A percentile compares a stretch with the other conserved stretches of the same genome.
Evolutionary conservation across 2,329 filamentous ascomycete genomes (phyloP).

Genomic region (Hypocreales sp.): DNA sequence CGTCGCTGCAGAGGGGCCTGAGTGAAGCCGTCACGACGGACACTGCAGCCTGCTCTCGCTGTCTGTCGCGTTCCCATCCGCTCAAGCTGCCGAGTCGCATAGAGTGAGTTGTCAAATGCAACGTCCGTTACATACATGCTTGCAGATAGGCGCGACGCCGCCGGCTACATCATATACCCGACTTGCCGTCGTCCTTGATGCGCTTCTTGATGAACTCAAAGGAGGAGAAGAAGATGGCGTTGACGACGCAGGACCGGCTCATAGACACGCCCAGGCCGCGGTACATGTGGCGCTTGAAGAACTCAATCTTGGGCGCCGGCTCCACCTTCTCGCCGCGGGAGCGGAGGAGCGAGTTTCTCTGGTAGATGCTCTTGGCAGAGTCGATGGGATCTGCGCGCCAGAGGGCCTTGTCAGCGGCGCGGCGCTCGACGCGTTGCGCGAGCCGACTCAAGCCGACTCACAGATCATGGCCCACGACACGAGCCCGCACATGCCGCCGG

Average conservation of each 20-base stretch:
- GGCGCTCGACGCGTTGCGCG: neutral
- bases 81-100: too few species aligned
- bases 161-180: too few species aligned
- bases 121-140: too few species aligned
- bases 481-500: constrained; percentile 68
- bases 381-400: constrained; percentile 59
- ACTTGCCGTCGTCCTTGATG: constrained; percentile 38
- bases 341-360: constrained; percentile 62
- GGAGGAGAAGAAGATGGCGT: constrained; percentile 79
- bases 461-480: constrained; percentile 69
- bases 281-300: constrained; percentile 67
- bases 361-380: constrained; percentile 73
- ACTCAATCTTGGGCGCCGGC: constrained; percentile 57
- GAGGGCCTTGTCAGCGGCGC: constrained; percentile 2
- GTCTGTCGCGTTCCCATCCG: too few species aligned
- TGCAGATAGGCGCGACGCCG: too few species aligned
- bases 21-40: too few species aligned
- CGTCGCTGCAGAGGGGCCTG: too few species aligned
- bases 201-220: constrained; percentile 72
- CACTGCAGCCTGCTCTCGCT: too few species aligned
- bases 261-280: constrained; percentile 72
- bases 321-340: constrained; percentile 48
- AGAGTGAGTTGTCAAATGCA: too few species aligned
- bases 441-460: constrained; percentile 23
- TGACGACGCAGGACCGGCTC: constrained; percentile 66